phyloP scores from a whole-genome alignment of 75 land plant genomes.

The Picea glauca region DNA sequence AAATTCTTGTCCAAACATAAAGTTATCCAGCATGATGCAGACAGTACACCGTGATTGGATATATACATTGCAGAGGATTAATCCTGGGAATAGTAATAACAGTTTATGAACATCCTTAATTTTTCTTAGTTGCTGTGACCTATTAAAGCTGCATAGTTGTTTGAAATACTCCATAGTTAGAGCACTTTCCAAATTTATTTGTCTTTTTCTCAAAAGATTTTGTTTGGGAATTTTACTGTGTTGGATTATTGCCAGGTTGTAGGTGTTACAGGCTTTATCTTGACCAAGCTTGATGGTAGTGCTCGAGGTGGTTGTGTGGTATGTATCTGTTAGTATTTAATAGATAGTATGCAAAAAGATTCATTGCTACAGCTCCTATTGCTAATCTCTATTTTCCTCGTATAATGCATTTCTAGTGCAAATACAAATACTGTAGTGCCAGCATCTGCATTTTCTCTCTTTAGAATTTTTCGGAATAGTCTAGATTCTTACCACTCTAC shows the following conservation, averaged over 20 bases:
- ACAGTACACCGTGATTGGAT: background rate
- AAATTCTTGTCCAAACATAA: background rate
- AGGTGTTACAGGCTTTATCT: conserved; percentile 91
- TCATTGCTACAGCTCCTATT: no score
- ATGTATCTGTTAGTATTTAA: conserved; percentile 19
- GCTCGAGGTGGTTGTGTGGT: conserved; percentile 99
- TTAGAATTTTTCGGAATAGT: background rate
- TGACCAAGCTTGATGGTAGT: conserved; percentile 98
- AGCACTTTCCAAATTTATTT: background rate
- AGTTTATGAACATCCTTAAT: background rate
- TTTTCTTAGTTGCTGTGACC: background rate
- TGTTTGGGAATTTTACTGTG: background rate
- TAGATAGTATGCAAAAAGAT: background rate
- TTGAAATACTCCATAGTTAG: background rate
- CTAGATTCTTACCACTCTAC: background rate
- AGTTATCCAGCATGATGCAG: background rate
- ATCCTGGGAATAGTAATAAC: background rate
- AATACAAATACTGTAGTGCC: background rate
- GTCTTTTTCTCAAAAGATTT: background rate
- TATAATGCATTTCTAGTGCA: background rate
- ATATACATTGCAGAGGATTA: background rate
- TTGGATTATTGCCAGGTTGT: conserved; percentile 56
- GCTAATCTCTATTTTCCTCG: no score
- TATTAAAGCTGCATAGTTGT: background rate
- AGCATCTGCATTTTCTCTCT: background rate